Evolutionary conservation across 768 basidiomycete species (phyloP), one percentile per base, ranked within the genome.

Genomic region (Tubosaeta sp.): DNA sequence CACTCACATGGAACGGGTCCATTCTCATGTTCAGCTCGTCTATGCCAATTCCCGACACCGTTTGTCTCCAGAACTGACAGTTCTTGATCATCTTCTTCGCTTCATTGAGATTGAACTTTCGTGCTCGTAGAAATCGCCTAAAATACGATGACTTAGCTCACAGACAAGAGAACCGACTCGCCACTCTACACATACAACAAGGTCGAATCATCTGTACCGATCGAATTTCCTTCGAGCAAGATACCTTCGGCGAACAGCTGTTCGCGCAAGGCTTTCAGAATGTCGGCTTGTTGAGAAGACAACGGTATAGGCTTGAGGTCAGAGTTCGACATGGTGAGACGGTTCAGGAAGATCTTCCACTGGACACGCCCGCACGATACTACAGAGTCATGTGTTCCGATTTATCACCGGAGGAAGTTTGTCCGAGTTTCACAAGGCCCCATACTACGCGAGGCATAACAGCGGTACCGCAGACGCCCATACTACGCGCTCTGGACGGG

Each of bases 91-190:
- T 88, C 52, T 69, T 74, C 65, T 82, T 85, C 0, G 85, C 67
- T 42, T 81, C 77, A 31, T 65, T 70, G 12, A 85, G 52, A 59
- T 82, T 76, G 58, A 80, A 87, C 54, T 80, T 80, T 3, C 87
- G 81, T 10, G 87, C 87, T 31, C 83, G 79, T n/a, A 90, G 66
- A 59, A 88, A 90, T n/a, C 87, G 81, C 49, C 87, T 89, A 55
- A 6, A 57, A 41, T 40, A 12, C 14, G 22, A 44, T 10, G 36
- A 27, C 35, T 64, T 38, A 59, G 54, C 34, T 10, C 16, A 11
- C 21, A 29, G 12, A 48, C 5, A 10, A 4, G 14, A 18, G 22
- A 36, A 32, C 22, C 24, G 36, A 38, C n/a, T n/a, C n/a, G 29
- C 7, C 36, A 7, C 43, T 18, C n/a, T 18, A 30, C 38, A 57